These are phyloP conservation scores for Proliferodiscus dingleyae DNA, from an alignment of 2,329 filamentous ascomycete species.

Conservation along the genomic window DNA sequence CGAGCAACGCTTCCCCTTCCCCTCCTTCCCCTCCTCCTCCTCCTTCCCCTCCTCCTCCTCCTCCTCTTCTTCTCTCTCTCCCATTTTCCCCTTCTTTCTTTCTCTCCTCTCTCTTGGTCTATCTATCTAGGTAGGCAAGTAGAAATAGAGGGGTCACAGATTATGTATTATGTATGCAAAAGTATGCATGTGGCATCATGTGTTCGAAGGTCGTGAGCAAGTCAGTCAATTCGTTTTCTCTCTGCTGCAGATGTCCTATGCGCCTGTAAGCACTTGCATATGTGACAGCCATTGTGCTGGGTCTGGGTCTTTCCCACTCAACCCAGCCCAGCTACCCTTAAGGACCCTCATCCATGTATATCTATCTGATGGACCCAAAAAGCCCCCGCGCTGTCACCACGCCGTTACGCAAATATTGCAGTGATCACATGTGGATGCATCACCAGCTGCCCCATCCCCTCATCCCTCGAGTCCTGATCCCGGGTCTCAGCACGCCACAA, in stretches of 20 bases:
- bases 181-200: neutral
- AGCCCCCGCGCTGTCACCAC: conserved; percentile 3
- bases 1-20: neutral
- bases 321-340: too few species aligned
- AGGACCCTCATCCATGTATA: too few species aligned
- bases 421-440: conserved; percentile 8
- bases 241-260: neutral
- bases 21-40: neutral
- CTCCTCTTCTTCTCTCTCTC: too few species aligned
- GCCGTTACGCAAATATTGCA: conserved; percentile 2
- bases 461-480: neutral
- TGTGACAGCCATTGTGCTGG: neutral
- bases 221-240: neutral
- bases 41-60: neutral
- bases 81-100: too few species aligned
- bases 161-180: neutral
- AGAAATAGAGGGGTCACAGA: neutral
- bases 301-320: conserved; percentile 1
- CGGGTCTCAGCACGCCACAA: neutral
- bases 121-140: neutral
- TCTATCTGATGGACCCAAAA: neutral
- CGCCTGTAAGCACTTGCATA: neutral
- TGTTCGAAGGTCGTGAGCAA: too few species aligned
- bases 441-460: neutral
- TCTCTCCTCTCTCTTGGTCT: too few species aligned